phyloP scores from a whole-genome alignment of 331 rosid species.

The Phaseolus coccineus region DNA sequence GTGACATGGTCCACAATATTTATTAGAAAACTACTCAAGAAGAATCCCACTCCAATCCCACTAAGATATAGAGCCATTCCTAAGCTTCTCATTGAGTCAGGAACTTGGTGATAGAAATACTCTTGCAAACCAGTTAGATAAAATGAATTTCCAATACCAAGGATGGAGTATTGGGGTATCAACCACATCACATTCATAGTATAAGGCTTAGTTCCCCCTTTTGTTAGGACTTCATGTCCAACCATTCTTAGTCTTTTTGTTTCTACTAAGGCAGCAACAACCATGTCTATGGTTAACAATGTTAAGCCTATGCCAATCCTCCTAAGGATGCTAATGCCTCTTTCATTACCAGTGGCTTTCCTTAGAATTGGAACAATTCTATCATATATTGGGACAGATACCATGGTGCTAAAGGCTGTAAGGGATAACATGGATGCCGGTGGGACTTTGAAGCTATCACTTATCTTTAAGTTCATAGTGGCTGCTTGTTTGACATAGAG shows the following conservation, averaged over 20 bases:
- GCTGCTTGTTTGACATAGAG: constrained; percentile 73
- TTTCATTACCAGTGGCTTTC: constrained; percentile 56
- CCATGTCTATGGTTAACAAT: constrained; percentile 39
- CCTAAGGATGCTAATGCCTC: constrained; percentile 64
- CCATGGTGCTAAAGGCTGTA: constrained; percentile 49
- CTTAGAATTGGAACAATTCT: constrained; percentile 54
- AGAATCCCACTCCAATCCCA: constrained; percentile 66
- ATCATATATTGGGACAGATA: constrained; percentile 56
- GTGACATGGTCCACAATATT: constrained; percentile 62
- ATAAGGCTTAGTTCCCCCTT: not conserved
- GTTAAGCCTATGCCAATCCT: constrained; percentile 64
- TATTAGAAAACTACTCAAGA: constrained; percentile 68
- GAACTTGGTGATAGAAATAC: constrained; percentile 81
- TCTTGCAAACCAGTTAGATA: constrained; percentile 72
- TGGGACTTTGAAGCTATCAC: constrained; percentile 54
- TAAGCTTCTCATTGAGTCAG: constrained; percentile 81
- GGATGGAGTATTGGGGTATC: constrained; percentile 58
- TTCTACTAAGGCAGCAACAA: constrained; percentile 57
- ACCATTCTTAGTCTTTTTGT: constrained; percentile 48
- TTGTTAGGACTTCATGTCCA: not conserved
- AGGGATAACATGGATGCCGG: constrained; percentile 60
- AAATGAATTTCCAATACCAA: constrained; percentile 58
- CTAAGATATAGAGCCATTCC: constrained; percentile 77
- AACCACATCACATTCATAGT: constrained; percentile 60
- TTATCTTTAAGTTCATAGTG: constrained; percentile 52